Conservation (phyloP, 164 flowering plant species). For the Tetrastigma voinierianum region DNA sequence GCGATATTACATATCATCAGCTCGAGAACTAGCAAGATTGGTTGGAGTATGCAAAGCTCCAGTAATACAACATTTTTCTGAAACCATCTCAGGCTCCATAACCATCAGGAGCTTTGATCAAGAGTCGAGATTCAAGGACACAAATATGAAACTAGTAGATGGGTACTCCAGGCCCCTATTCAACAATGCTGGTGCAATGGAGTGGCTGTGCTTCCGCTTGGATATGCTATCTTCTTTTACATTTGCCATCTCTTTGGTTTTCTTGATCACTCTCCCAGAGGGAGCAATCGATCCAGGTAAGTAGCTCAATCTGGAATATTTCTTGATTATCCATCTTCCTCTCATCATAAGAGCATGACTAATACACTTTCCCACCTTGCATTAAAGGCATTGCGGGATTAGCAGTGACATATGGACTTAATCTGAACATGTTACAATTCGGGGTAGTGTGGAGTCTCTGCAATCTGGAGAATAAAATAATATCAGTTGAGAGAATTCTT, state of each 20-base stretch:
- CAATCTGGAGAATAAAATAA: slow-evolving; percentile 60
- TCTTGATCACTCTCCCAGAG: slow-evolving; percentile 43
- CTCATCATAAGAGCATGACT: not conserved
- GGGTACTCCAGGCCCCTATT: slow-evolving; percentile 45
- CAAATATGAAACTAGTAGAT: slow-evolving; percentile 34
- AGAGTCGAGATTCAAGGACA: slow-evolving; percentile 39
- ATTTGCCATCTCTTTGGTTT: slow-evolving; percentile 42
- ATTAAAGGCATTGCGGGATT: slow-evolving; percentile 67
- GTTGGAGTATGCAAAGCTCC: slow-evolving; percentile 57
- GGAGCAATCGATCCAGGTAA: slow-evolving; percentile 43
- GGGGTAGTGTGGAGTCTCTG: slow-evolving; percentile 64
- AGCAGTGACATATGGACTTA: slow-evolving; percentile 77
- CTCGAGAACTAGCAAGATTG: slow-evolving; percentile 57
- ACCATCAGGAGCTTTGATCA: slow-evolving; percentile 59
- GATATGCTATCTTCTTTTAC: slow-evolving; percentile 42
- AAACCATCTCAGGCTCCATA: slow-evolving; percentile 51
- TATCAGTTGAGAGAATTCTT: slow-evolving; percentile 77
- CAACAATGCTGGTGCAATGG: slow-evolving; percentile 47
- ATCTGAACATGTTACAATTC: slow-evolving; percentile 55
- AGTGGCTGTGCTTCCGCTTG: slow-evolving; percentile 60
- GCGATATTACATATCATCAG: slow-evolving; percentile 51
- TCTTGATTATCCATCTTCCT: not conserved
- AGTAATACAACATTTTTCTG: slow-evolving; percentile 56
- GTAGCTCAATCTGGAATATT: slow-evolving; percentile 1
- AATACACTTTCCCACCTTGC: not conserved